Evolutionary conservation across 352 stramenopile genomes (phyloP).

Genomic region (Plasmopara halstedii): DNA sequence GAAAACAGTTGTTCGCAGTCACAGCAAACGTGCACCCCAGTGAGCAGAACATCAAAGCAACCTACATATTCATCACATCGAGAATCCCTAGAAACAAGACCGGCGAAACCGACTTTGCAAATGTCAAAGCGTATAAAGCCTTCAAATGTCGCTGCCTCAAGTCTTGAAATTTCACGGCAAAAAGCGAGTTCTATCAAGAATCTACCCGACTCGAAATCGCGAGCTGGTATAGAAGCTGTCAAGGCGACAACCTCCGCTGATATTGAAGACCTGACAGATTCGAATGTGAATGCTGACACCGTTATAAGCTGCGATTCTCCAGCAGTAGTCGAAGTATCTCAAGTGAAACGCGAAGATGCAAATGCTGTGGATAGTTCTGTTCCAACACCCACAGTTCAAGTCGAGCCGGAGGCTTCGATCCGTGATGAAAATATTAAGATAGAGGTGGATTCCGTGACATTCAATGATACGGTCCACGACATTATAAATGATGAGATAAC

Average conservation of each 20-base stretch:
- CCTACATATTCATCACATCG: slow-evolving; percentile 6
- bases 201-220: slow-evolving; percentile 5
- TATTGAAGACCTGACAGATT: not conserved
- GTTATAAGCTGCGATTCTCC: not conserved
- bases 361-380: not conserved
- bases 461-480: not conserved
- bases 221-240: slow-evolving; percentile 7
- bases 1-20: slow-evolving; percentile 6
- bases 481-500: not conserved
- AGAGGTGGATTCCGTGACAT: not conserved
- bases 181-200: slow-evolving; percentile 11
- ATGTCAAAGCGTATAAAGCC: slow-evolving; percentile 3
- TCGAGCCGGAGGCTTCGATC: not conserved
- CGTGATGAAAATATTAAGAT: not conserved
- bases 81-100: slow-evolving; percentile 8
- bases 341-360: not conserved
- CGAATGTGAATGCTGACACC: not conserved
- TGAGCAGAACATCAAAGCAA: slow-evolving; percentile 10
- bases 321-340: not conserved
- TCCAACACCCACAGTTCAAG: not conserved
- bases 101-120: slow-evolving; percentile 6
- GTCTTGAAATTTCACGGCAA: slow-evolving; percentile 2
- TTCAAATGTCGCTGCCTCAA: not conserved
- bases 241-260: slow-evolving; percentile 1
- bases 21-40: slow-evolving; percentile 8